These are phyloP conservation scores for Pythium brachiatum DNA, from an alignment of 352 stramenopile genomes.

Conservation along the genomic window DNA sequence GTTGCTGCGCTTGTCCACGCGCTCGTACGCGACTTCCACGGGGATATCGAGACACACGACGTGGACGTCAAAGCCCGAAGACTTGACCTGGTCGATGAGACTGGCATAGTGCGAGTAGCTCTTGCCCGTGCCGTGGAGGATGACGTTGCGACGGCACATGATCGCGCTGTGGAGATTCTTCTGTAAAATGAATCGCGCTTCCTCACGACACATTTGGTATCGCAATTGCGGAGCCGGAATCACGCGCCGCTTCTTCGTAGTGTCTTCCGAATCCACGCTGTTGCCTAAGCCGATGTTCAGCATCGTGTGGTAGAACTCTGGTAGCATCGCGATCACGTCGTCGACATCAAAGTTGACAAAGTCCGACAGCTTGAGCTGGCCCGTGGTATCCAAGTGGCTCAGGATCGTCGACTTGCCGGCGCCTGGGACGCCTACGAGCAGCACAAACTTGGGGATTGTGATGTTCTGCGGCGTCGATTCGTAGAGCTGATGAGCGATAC, in stretches of 20 bases:
- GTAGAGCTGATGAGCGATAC: slow-evolving; percentile 76
- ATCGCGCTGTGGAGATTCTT: slow-evolving; percentile 76
- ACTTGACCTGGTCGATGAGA: slow-evolving; percentile 66
- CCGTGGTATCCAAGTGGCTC: slow-evolving; percentile 66
- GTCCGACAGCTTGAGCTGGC: slow-evolving; percentile 63
- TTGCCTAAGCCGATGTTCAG: slow-evolving; percentile 79
- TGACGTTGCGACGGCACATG: slow-evolving; percentile 78
- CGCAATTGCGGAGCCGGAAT: slow-evolving; percentile 56
- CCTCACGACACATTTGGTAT: slow-evolving; percentile 78
- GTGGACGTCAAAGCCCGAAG: slow-evolving; percentile 63
- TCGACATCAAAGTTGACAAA: slow-evolving; percentile 86
- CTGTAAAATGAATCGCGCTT: slow-evolving; percentile 79
- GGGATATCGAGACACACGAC: slow-evolving; percentile 80
- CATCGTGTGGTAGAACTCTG: slow-evolving; percentile 82
- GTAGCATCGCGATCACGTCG: slow-evolving; percentile 73
- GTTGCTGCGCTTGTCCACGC: slow-evolving; percentile 57
- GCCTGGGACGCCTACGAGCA: slow-evolving; percentile 65
- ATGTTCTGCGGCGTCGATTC: slow-evolving; percentile 53
- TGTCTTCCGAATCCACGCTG: not conserved
- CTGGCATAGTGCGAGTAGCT: slow-evolving; percentile 62
- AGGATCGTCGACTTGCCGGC: slow-evolving; percentile 76
- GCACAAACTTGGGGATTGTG: slow-evolving; percentile 55
- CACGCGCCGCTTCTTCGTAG: slow-evolving; percentile 3
- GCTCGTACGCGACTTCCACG: slow-evolving; percentile 56
- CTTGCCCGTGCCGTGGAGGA: slow-evolving; percentile 76